Evolutionary conservation across 331 rosid genomes (phyloP), one percentile per base, ranked within the genome.

Genomic region (Quercus tomentella): DNA sequence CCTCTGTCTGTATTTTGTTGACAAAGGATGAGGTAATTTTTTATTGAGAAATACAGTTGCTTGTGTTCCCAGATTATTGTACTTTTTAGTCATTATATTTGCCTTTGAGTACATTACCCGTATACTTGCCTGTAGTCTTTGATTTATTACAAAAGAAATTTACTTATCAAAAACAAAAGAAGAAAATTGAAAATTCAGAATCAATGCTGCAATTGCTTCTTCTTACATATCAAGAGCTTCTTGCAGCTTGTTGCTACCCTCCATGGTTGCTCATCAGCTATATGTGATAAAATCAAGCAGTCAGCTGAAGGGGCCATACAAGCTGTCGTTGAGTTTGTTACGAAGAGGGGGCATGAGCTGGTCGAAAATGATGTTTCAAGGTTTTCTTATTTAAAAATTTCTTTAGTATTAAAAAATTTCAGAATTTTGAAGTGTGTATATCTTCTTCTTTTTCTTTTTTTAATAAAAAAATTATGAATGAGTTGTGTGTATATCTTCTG

Each of bases 271-370:
- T 82, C 92, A 76, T 87, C 80, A 73, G 97, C 99, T 81, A 84
- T 95, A 85, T 91, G 97, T 77, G 99, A 95, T 73, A 93, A 93
- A 85, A 82, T 87, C 88, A 95, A 90, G 89, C 99, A 91, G 84
- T 93, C 99, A 49, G 97, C 98, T 35, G 99, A 95, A 89, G 99
- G 99, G 84, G 92, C 93, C 76, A 91, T 95, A 88, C 97, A 93
- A 84, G 98, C 97, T 77, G 89, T 95, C 78, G 85, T 91, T 70
- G 97, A 95, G 87, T 89, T 95, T 70, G 97, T 93, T 76, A 87
- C 89, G 10, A 91, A 75, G 78, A 91, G 99, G 79, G 96, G 95
- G 78, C 81, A 75, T 77, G 99, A 91, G 81, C 91, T 95, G 76
- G 86, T 85, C 28, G 98, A 93, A 72, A 87, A 72, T 70, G 99